Evolutionary conservation across 805 yeast species (phyloP).

Genomic region (Priceomyces medius): DNA sequence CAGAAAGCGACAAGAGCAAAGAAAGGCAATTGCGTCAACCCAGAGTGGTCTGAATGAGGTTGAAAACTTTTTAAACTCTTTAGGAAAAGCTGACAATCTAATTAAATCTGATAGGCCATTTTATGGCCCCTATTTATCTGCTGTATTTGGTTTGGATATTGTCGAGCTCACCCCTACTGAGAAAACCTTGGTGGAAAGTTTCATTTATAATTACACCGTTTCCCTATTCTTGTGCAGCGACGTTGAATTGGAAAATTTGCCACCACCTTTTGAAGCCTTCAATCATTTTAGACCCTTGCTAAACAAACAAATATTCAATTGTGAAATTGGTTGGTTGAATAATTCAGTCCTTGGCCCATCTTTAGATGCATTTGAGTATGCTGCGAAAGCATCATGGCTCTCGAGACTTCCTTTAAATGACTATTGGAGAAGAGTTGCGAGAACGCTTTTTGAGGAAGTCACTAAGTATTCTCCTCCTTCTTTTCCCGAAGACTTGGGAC

Average conservation of each 20-base stretch:
- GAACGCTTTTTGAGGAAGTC: not conserved
- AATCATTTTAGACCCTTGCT: conserved; percentile 3
- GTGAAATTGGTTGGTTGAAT: conserved; percentile 5
- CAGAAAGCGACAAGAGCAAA: not conserved
- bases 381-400: conserved; percentile 8
- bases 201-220: conserved; percentile 1
- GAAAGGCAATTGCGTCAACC: not conserved
- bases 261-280: conserved; percentile 7
- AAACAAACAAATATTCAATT: not conserved
- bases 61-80: not conserved
- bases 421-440: not conserved
- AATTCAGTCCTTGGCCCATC: conserved; percentile 8
- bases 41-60: not conserved
- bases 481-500: not conserved
- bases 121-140: not conserved
- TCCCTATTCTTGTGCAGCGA: not conserved
- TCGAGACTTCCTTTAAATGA: not conserved
- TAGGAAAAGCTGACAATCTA: not conserved
- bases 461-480: not conserved
- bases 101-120: not conserved
- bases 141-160: not conserved
- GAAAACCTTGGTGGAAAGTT: not conserved
- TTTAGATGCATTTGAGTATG: conserved; percentile 5
- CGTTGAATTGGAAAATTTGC: not conserved
- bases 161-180: not conserved